Conservation (phyloP, 1,139 yeast species). For the Lizanozyma gosingica region DNA sequence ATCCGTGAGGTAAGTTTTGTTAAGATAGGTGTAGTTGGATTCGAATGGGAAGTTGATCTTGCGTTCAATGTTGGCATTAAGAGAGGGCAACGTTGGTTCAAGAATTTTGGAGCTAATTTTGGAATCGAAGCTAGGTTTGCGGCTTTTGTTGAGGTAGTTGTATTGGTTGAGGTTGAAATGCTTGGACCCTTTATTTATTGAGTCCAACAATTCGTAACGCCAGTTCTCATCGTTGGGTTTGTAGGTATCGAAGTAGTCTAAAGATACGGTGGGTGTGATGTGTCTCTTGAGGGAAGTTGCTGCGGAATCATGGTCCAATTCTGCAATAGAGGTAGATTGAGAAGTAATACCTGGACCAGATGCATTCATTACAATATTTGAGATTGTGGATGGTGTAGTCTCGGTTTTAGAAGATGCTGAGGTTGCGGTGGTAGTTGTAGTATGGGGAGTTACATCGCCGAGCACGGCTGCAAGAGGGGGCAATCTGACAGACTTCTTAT, state of each 20-base stretch:
- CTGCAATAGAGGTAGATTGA: constrained; percentile 4
- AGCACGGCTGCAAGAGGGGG: neutral
- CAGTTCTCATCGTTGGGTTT: constrained; percentile 41
- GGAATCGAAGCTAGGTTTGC: constrained; percentile 33
- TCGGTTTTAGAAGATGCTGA: neutral
- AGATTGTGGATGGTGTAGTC: too few species aligned
- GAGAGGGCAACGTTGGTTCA: constrained; percentile 13
- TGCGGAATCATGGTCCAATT: constrained; percentile 10
- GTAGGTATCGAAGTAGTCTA: constrained; percentile 40
- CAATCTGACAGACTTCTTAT: neutral
- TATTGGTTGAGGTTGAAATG: constrained; percentile 22
- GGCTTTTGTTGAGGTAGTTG: constrained; percentile 16
- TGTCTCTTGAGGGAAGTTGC: constrained; percentile 9
- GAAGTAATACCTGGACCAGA: neutral
- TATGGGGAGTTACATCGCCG: neutral
- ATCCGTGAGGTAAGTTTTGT: constrained; percentile 36
- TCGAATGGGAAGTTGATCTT: constrained; percentile 47
- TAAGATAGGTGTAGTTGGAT: constrained; percentile 44
- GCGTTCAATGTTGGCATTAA: constrained; percentile 20
- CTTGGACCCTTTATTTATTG: constrained; percentile 25
- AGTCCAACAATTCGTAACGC: constrained; percentile 35
- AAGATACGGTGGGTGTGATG: constrained; percentile 35
- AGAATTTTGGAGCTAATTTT: constrained; percentile 28
- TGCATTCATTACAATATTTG: neutral
- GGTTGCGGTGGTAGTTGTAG: neutral